Percentiles rank a stretch among this genome's conserved stretches.
These are phyloP conservation scores for Aspergillus melleus DNA, from an alignment of 2,329 filamentous ascomycete genomes.

Conservation along the genomic window DNA sequence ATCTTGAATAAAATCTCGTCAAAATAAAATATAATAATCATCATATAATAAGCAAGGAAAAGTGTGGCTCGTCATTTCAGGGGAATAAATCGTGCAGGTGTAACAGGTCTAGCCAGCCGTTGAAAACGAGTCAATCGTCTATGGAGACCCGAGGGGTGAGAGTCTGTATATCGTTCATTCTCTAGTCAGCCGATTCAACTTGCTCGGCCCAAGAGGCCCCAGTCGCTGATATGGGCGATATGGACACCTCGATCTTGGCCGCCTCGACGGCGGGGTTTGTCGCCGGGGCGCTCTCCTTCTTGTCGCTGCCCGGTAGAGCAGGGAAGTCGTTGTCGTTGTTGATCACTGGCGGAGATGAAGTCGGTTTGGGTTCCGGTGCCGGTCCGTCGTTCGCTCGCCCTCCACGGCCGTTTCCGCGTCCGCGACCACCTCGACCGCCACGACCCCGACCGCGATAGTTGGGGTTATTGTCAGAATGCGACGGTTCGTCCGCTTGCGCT, in stretches of 20 bases:
- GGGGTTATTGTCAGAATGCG: conserved; percentile 6
- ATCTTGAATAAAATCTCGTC: neutral
- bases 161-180: neutral
- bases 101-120: neutral
- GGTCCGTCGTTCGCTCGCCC: conserved; percentile 26
- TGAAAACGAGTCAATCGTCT: neutral
- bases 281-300: conserved; percentile 16
- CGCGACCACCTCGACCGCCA: conserved; percentile 31
- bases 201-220: conserved; percentile 36
- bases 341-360: conserved; percentile 22
- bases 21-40: neutral
- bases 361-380: conserved; percentile 15
- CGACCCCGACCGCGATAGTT: conserved; percentile 32
- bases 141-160: too few species aligned
- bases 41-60: neutral
- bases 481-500: conserved; percentile 14
- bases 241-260: conserved; percentile 26
- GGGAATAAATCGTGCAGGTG: conserved; percentile 6
- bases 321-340: conserved; percentile 38
- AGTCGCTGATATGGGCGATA: conserved; percentile 27
- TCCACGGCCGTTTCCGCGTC: conserved; percentile 26
- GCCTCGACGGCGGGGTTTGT: conserved; percentile 11
- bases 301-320: conserved; percentile 30
- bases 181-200: conserved; percentile 20
- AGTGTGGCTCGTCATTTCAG: neutral